Conservation (phyloP, 2,329 filamentous ascomycete genomes). For the Zasmidium cellare region DNA sequence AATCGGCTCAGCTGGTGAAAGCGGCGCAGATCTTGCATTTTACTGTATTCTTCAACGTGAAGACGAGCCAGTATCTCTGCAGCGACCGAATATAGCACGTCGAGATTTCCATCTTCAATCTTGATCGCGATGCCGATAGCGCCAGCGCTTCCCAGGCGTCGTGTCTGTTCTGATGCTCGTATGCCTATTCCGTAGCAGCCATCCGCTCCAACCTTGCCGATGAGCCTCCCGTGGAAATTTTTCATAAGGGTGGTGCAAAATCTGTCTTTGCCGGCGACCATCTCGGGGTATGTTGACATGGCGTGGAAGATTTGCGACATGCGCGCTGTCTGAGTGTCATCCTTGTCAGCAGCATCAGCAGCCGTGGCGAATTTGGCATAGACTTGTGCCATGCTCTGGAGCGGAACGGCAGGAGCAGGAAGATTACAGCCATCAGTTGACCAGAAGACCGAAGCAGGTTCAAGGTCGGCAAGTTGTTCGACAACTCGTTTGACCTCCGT, state of each 20-base stretch:
- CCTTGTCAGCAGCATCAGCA: constrained; percentile 28
- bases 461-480: constrained; percentile 25
- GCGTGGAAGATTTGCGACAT: constrained; percentile 43
- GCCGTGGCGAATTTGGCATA: constrained; percentile 43
- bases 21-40: constrained; percentile 29
- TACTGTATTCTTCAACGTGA: constrained; percentile 37
- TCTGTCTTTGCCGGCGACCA: constrained; percentile 47
- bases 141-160: constrained; percentile 35
- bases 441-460: constrained; percentile 39
- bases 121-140: constrained; percentile 50
- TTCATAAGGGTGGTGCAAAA: constrained; percentile 52
- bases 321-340: background rate
- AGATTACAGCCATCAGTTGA: constrained; percentile 51
- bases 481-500: constrained; percentile 39
- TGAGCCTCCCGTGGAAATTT: constrained; percentile 38
- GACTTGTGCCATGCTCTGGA: constrained; percentile 38
- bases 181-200: constrained; percentile 51
- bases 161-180: constrained; percentile 39
- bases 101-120: constrained; percentile 50
- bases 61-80: constrained; percentile 49
- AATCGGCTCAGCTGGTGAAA: constrained; percentile 38
- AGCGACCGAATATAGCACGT: constrained; percentile 46
- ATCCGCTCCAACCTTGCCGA: constrained; percentile 53
- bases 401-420: constrained; percentile 45
- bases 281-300: constrained; percentile 43